Percentiles rank a stretch among this genome's conserved stretches.
phyloP scores from a whole-genome alignment of 495 filamentous ascomycete genomes.

The Penicillium canescens region DNA sequence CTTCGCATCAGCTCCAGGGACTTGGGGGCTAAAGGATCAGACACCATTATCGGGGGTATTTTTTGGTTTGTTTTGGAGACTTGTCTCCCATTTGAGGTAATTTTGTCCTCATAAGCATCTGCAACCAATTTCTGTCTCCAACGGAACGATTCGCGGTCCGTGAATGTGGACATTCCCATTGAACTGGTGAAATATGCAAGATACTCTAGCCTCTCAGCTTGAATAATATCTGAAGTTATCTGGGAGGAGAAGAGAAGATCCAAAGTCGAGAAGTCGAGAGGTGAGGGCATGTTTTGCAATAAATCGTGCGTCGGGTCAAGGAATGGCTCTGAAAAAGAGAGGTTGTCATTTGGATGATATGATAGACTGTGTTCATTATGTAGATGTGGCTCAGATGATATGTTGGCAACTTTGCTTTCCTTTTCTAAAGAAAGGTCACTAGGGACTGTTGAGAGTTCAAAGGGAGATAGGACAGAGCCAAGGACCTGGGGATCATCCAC shows the following conservation, averaged over 20 bases:
- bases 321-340: not conserved
- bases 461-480: too few species aligned
- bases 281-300: slow-evolving; percentile 3
- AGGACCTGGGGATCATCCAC: too few species aligned
- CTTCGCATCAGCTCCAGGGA: slow-evolving; percentile 13
- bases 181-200: slow-evolving; percentile 27
- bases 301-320: not conserved
- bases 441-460: not conserved
- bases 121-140: slow-evolving; percentile 15
- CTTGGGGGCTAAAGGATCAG: slow-evolving; percentile 7
- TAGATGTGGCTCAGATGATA: not conserved
- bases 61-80: not conserved
- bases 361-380: not conserved
- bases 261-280: slow-evolving; percentile 18
- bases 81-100: not conserved
- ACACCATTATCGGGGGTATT: not conserved
- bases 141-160: slow-evolving; percentile 18
- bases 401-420: not conserved
- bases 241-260: slow-evolving; percentile 20
- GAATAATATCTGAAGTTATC: slow-evolving; percentile 10
- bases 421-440: too few species aligned
- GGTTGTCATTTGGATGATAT: not conserved
- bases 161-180: slow-evolving; percentile 24
- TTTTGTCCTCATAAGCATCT: slow-evolving; percentile 6
- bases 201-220: slow-evolving; percentile 24